Evolutionary conservation across 2,329 filamentous ascomycete species (phyloP), one percentile per base, ranked within the genome.

Genomic region (Canariomyces notabilis): DNA sequence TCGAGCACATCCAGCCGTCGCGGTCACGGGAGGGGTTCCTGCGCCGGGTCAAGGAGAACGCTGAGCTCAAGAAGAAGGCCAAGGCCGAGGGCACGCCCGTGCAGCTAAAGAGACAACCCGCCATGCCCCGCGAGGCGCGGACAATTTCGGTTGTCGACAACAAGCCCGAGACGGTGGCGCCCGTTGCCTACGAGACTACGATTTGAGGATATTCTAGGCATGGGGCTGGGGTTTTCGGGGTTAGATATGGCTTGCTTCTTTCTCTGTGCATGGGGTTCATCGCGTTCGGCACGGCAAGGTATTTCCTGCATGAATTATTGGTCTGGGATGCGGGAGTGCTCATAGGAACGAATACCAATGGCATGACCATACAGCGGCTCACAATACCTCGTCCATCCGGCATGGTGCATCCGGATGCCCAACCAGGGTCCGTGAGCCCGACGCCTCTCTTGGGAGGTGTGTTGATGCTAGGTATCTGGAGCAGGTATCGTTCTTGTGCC

Each of bases 21-120:
- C 87, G 93, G 72, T 97, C 91, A 67, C 83, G 93, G 69, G 91
- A 97, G 67, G 91, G 93, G 73, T 97, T 98, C 82, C 75, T 97
- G 67, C 84, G 81, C 77, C 86, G 91, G 67, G 91, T 98, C 73
- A 97, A 97, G 88, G 76, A 82, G 69, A 97, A 97, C 79, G 89
- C 90, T 67, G 83, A 81, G 69, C 84, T 89, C 74, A 93, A 90
- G 83, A 85, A 84, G 74, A 77, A 94, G 80, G 89, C 91, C 67
- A 95, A 95, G 85, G 80, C 82, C 64, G 83, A 89, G 66, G 93
- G 93, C 67, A 80, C 80, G 71, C 82, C 85, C 69, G 79, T 96
- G 64, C 82, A 91, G 77, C 80, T 98, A 70, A 98, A 98, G 89
- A 83, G 93, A 73, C 84, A 85, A 70, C 84, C 93, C 59, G 75